Evolutionary conservation across 352 stramenopile species (phyloP).

Genomic region (Phytophthora uliginosa): DNA sequence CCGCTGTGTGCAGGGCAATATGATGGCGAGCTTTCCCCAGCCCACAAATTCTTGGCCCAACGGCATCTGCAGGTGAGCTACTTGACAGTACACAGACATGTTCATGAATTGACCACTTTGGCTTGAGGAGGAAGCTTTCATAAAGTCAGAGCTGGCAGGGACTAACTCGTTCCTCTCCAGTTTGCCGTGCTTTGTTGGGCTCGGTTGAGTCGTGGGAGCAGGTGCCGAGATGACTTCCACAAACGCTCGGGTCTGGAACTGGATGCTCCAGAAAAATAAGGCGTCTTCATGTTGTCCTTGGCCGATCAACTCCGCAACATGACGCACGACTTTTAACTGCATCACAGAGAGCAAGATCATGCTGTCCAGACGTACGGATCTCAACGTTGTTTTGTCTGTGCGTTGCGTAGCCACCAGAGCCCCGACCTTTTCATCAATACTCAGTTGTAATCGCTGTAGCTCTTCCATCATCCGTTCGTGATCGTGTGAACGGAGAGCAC

Average conservation of each 20-base stretch:
- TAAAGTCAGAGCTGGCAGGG: constrained; percentile 13
- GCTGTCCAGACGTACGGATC: constrained; percentile 36
- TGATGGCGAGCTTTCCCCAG: constrained; percentile 35
- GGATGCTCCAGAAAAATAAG: constrained; percentile 53
- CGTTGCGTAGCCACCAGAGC: constrained; percentile 5
- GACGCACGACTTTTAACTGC: constrained; percentile 25
- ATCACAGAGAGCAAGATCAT: constrained; percentile 39
- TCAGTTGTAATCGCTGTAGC: constrained; percentile 8
- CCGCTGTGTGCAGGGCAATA: constrained; percentile 63
- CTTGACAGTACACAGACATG: constrained; percentile 34
- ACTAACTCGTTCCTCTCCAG: constrained; percentile 28
- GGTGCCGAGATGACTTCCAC: constrained; percentile 13
- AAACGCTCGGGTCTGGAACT: constrained; percentile 43
- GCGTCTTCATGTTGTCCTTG: constrained; percentile 31
- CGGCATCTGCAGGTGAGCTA: constrained; percentile 51
- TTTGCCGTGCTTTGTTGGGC: constrained; percentile 20
- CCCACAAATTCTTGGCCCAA: constrained; percentile 68
- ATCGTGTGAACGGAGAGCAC: constrained; percentile 2
- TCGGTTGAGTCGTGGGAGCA: constrained; percentile 12
- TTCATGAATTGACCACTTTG: constrained; percentile 16
- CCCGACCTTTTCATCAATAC: not conserved
- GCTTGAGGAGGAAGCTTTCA: constrained; percentile 1
- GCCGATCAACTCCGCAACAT: constrained; percentile 26
- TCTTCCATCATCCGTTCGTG: not conserved
- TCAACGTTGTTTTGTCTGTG: constrained; percentile 5